Percentiles rank a stretch among this genome's conserved stretches.
Evolutionary conservation across 2,329 filamentous ascomycete genomes (phyloP).

Genomic region (Atkinsonella texensis): DNA sequence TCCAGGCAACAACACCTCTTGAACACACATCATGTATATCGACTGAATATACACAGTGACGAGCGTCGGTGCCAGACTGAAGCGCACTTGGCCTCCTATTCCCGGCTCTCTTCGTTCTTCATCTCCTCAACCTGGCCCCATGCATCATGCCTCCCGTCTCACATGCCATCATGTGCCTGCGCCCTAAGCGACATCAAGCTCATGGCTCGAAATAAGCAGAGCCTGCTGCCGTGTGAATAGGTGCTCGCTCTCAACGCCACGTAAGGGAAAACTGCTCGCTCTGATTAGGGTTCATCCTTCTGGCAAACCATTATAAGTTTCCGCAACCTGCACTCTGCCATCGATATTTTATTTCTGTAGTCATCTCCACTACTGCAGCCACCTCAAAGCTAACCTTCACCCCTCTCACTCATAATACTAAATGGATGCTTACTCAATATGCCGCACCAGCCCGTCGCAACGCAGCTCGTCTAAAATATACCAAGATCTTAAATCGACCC

Average conservation of each 20-base stretch:
- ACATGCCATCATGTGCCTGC: conserved; percentile 4
- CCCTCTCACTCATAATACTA: background rate
- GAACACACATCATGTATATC: background rate
- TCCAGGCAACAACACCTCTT: background rate
- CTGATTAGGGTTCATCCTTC: background rate
- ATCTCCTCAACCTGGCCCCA: background rate
- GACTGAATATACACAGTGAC: too few relatives aligned
- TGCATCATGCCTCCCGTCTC: background rate
- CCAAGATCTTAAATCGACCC: conserved; percentile 34
- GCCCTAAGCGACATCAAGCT: conserved; percentile 1
- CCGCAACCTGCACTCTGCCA: background rate
- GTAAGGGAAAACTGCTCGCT: background rate
- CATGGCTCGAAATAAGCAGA: background rate
- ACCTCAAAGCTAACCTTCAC: background rate
- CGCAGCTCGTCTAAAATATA: conserved; percentile 36
- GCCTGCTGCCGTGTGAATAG: background rate
- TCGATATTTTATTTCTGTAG: background rate
- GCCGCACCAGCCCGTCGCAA: conserved; percentile 30
- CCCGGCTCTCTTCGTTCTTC: background rate
- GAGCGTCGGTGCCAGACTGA: background rate
- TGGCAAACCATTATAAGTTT: background rate
- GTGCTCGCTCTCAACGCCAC: background rate
- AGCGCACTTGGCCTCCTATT: background rate
- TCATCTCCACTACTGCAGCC: background rate
- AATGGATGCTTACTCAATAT: conserved; percentile 43